Evolutionary conservation across 805 yeast species (phyloP), one percentile per base, ranked within the genome.

Genomic region (Hanseniaspora singularis): DNA sequence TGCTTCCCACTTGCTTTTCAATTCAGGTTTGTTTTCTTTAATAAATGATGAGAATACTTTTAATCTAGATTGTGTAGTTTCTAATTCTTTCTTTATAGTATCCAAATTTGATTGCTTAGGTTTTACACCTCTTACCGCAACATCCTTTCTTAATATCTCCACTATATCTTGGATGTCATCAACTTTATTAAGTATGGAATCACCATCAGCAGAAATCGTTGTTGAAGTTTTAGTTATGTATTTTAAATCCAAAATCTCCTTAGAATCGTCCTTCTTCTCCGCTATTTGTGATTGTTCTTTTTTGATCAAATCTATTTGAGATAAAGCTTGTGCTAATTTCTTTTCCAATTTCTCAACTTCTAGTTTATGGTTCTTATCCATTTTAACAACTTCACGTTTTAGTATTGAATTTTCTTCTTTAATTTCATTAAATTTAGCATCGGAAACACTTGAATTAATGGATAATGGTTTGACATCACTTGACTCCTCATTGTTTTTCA

Each of bases 81-180:
- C 64, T 20, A 92, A 69, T 51, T 88, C 94, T 53, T 75, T 75
- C 7, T 70, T 57, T 1, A 89, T 81, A 18, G 70, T 64, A 18
- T 72, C 76, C 22, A 92, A 63, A 55, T 88, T 94, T 52, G 81
- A 77, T 44, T 72, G 76, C 0, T 86, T 66, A 14, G 95, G 87
- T 31, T 86, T 73, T 0, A 87, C 87, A 18, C 96, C 95, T 52
- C 96, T 73, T 51, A 79, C 81, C 0, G 95, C 94, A 12, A 92
- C 95, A 63, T 88, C 97, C 54, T 85, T 79, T 47, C 96, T 70
- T 46, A 89, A 66, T 0, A 84, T 84, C 57, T 92, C 99, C 59
- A 92, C 83, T 9, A 83, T 63, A 62, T 92, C 99, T 58, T 88
- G 96, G 16, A 92, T 66, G 53, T 86, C 96, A 60, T 92, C 98